phyloP scores from a whole-genome alignment of 805 yeast species.

The Jamesozyma jinghongensis region DNA sequence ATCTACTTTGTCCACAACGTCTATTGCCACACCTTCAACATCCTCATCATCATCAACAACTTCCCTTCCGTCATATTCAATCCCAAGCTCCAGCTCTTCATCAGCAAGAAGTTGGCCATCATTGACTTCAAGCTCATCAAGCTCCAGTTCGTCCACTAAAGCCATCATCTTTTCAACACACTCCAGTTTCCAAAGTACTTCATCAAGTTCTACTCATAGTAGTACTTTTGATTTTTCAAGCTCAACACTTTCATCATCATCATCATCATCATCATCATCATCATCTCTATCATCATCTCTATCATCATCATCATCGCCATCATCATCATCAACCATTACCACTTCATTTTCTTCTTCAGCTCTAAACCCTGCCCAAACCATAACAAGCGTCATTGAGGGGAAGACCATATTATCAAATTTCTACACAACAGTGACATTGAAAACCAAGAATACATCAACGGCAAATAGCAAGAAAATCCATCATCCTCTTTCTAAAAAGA shows the following conservation, averaged over 20 bases:
- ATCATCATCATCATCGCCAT: background rate
- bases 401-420: slow-evolving; percentile 28
- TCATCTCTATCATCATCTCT: slow-evolving; percentile 5
- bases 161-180: background rate
- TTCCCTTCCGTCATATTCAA: background rate
- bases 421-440: slow-evolving; percentile 26
- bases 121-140: slow-evolving; percentile 3
- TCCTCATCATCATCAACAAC: background rate
- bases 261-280: slow-evolving; percentile 5
- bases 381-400: slow-evolving; percentile 28
- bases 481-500: slow-evolving; percentile 34
- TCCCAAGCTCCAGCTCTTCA: slow-evolving; percentile 1
- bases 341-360: background rate
- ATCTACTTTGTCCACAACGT: background rate
- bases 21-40: background rate
- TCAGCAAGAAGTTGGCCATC: slow-evolving; percentile 4
- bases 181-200: background rate
- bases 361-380: slow-evolving; percentile 7
- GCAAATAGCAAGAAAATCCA: slow-evolving; percentile 5
- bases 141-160: background rate
- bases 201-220: background rate
- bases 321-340: slow-evolving; percentile 1
- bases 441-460: slow-evolving; percentile 22
- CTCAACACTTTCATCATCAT: background rate
- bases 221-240: background rate